Base-by-base conservation (phyloP, 371 early-diverging fungal species). In the Haplosporangium sp. region DNA sequence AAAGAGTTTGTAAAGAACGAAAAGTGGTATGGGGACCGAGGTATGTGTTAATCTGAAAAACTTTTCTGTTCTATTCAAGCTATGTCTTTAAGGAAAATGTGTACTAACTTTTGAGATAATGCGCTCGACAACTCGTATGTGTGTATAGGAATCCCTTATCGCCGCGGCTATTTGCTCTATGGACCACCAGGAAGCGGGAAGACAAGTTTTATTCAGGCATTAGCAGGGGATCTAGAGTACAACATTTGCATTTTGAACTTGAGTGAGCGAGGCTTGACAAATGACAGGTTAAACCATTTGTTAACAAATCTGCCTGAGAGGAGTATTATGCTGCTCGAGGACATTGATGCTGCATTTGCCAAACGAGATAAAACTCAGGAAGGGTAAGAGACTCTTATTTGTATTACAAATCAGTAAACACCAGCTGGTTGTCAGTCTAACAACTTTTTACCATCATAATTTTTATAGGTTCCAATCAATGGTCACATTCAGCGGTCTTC, bases 141-240 rank as follows among this genome's bases (percentile, higher is more conserved):
- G 27, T 27, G 27, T 27, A 27, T 37, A 59, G 47, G 67, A 42
- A 98, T 99, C 57, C 99, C 99, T 2, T 98, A 98, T 82, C 88
- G 99, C 47, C 88, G 99, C 44, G 99, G 99, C 1, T 99, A 99
- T 83, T 83, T 99, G 63, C 88, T 99, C 3, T 94, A 98, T 84
- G 99, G 99, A 1, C 98, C 98, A 38, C 99, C 99, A 0, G 99
- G 99, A 13, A 96, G 96, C 34, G 99, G 99, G 34, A 99, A 99
- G 83, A 97, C 97, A 48, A 92, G 94, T 67, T 99, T 98, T 76
- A 99, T 99, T 58, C 98, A 97, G 84, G 98, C 99, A 5, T 90
- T 99, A 61, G 99, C 99, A 71, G 99, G 97, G 67, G 95, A 96
- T 67, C 89, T 96, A 62, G 98, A 94, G 82, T 99, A 95, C 89